A percentile compares a stretch with the other conserved stretches of the same genome.
Evolutionary conservation across 2,329 filamentous ascomycete species (phyloP).

Genomic region (Colletotrichum shisoi): DNA sequence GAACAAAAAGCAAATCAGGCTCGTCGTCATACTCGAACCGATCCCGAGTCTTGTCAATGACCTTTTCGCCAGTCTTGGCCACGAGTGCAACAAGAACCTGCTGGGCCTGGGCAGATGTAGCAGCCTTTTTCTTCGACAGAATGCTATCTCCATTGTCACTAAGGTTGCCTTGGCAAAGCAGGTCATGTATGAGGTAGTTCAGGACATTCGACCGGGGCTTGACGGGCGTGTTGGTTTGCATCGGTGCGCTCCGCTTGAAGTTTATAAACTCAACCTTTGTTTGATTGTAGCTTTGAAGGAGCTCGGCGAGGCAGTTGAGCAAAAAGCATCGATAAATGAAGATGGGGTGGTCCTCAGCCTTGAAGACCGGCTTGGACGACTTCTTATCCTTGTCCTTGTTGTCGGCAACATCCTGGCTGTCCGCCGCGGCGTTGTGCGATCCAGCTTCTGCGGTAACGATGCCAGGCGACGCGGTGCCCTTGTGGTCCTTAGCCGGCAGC

Average conservation of each 20-base stretch:
- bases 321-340: constrained; percentile 97
- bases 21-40: constrained; percentile 77
- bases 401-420: constrained; percentile 39
- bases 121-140: constrained; percentile 80
- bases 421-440: constrained; percentile 35
- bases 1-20: constrained; percentile 85
- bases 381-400: constrained; percentile 65
- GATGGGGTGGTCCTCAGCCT: constrained; percentile 90
- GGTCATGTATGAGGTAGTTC: constrained; percentile 88
- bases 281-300: constrained; percentile 89
- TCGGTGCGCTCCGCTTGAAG: constrained; percentile 90
- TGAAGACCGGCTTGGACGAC: constrained; percentile 77
- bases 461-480: constrained; percentile 48
- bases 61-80: constrained; percentile 82
- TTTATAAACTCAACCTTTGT: constrained; percentile 99
- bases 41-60: constrained; percentile 64
- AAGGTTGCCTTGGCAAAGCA: constrained; percentile 70
- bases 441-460: constrained; percentile 9
- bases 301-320: constrained; percentile 87
- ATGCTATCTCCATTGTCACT: constrained; percentile 76
- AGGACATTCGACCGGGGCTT: constrained; percentile 92
- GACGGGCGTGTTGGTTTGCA: constrained; percentile 84
- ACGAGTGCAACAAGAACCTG: constrained; percentile 87
- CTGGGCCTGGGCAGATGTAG: constrained; percentile 86
- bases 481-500: constrained; percentile 53